A percentile compares a stretch with the other conserved stretches of the same genome.
Evolutionary conservation across 495 filamentous ascomycete genomes (phyloP).

Genomic region (Aspergillus nidulans): DNA sequence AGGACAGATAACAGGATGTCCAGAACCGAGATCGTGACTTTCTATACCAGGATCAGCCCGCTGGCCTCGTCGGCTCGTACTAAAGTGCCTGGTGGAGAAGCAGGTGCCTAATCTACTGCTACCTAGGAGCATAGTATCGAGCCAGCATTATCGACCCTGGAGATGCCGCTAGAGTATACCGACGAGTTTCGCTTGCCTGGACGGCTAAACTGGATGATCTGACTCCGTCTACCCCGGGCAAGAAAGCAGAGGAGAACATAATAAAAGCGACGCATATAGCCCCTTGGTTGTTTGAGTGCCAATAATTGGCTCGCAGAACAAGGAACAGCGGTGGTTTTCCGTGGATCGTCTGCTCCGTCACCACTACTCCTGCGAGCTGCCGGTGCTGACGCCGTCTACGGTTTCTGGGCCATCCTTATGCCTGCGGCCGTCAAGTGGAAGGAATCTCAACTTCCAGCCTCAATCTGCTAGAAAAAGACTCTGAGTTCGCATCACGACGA

Average conservation of each 20-base stretch:
- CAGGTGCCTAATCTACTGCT: constrained; percentile 3
- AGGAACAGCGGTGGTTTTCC: constrained; percentile 23
- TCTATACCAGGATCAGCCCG: background rate
- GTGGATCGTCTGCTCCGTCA: constrained; percentile 21
- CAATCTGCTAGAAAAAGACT: background rate
- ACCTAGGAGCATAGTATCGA: background rate
- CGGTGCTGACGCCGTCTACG: constrained; percentile 17
- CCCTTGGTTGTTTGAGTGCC: constrained; percentile 8
- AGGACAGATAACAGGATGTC: background rate
- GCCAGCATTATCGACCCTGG: background rate
- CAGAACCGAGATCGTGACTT: background rate
- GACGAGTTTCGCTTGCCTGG: background rate
- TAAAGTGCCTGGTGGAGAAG: background rate
- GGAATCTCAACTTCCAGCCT: background rate
- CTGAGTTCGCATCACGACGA: background rate
- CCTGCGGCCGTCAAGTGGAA: constrained; percentile 11
- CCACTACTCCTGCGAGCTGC: constrained; percentile 8
- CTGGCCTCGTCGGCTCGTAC: background rate
- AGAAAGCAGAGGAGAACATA: background rate
- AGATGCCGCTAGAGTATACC: background rate
- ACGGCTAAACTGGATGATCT: background rate
- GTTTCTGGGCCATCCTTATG: constrained; percentile 4
- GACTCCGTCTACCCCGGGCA: background rate
- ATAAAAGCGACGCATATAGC: constrained; percentile 9
- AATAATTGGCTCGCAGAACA: constrained; percentile 18